Evolutionary conservation across 805 yeast species (phyloP), one percentile per base, ranked within the genome.

Genomic region (Saccharomycopsis oosterbeekiorum): DNA sequence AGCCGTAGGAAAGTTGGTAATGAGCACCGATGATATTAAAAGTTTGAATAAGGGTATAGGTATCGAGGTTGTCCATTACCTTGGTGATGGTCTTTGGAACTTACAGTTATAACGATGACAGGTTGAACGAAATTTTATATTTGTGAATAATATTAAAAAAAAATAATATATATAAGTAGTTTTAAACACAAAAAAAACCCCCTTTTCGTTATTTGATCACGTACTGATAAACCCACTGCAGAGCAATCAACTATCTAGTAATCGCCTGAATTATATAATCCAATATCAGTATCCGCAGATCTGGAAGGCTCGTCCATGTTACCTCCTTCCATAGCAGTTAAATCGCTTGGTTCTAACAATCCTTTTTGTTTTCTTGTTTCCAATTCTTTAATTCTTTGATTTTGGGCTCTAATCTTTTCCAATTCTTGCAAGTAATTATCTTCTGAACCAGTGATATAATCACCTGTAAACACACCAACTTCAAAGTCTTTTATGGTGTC

Each of bases 381-480:
- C n/a, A 69, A 73, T 34, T 77, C 80, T 67, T 75, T 77, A 59
- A 80, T 67, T 67, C 83, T 72, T 69, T 84, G 88, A 72, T 90
- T 90, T 69, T 80, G 80, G 15, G 93, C 96, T 71, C 99, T 80
- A 62, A 89, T 83, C 65, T 79, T 78, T 74, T 92, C 98, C 65
- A 94, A 80, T 71, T 88, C 92, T 66, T 82, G 83, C 62, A 94
- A 74, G 72, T 93, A 92, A 56, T 82, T 82, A 69, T 88, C 86
- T 73, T 90, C 97, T 55, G 85, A 86, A 59, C 98, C 98, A n/a
- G 99, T 94, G 63, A 93, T 85, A 73, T 94, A 94, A 64, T 84
- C 75, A 57, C 99, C 99, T 11, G 96, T 94, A 74, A 94, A 94
- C 14, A 94, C 99, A 72, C 99, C 99, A 59, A 89, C 92, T 76